These are phyloP conservation scores for Hypoxylon sp. DNA, from an alignment of 2,329 filamentous ascomycete species.

Conservation along the genomic window DNA sequence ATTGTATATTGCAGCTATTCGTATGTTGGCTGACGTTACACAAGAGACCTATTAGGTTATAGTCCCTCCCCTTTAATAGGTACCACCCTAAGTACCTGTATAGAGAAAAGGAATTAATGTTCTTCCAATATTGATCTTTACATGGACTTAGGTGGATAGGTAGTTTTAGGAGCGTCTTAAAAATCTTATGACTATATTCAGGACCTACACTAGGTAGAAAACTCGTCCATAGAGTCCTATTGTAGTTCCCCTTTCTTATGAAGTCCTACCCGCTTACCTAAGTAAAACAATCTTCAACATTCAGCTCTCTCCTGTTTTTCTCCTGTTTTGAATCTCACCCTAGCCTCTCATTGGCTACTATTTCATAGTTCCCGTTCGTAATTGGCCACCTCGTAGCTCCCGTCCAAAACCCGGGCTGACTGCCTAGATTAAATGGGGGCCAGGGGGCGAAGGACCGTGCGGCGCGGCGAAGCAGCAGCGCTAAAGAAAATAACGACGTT, in stretches of 20 bases:
- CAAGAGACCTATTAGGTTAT: background rate
- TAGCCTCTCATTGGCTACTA: slow-evolving; percentile 7
- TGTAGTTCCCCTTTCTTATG: background rate
- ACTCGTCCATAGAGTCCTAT: background rate
- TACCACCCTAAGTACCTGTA: background rate
- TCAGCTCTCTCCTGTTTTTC: background rate
- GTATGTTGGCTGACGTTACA: background rate
- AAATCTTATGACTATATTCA: background rate
- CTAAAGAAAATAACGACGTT: slow-evolving; percentile 14
- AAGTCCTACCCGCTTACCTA: background rate
- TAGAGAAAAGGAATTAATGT: background rate
- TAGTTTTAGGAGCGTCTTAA: background rate
- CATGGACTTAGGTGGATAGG: too few species aligned
- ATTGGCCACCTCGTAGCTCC: background rate
- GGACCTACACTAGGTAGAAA: too few species aligned
- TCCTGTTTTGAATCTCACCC: background rate
- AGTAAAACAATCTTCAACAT: background rate
- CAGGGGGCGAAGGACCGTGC: slow-evolving; percentile 29
- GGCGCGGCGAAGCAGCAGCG: background rate
- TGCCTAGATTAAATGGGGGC: slow-evolving; percentile 2
- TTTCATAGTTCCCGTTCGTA: background rate
- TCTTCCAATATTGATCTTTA: background rate
- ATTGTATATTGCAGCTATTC: too few species aligned
- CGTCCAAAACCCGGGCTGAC: slow-evolving; percentile 1
- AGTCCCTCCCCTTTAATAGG: too few species aligned